These are phyloP conservation scores for Tulasnella sp. DNA, from an alignment of 768 basidiomycete genomes.

Conservation along the genomic window DNA sequence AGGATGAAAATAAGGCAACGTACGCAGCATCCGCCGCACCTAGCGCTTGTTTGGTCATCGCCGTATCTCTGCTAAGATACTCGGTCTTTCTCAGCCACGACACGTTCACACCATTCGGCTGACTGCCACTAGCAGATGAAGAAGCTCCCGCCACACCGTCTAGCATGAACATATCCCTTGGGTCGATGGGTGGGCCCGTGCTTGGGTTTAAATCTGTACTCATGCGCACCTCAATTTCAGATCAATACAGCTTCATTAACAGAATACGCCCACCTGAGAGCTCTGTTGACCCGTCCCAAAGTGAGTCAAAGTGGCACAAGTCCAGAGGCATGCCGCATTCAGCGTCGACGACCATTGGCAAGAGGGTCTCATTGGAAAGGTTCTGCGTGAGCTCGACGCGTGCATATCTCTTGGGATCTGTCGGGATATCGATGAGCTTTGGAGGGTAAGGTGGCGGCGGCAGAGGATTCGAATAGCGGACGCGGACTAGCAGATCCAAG, in stretches of 20 bases:
- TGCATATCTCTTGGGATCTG: slow-evolving; percentile 78
- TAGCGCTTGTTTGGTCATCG: background rate
- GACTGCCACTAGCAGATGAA: background rate
- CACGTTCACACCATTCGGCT: slow-evolving; percentile 40
- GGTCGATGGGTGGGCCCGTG: slow-evolving; percentile 53
- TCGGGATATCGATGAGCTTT: slow-evolving; percentile 86
- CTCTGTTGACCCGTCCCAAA: slow-evolving; percentile 74
- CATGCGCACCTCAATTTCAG: background rate
- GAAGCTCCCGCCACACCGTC: slow-evolving; percentile 38
- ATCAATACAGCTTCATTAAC: background rate
- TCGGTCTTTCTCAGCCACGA: slow-evolving; percentile 91
- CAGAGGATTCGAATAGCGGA: slow-evolving; percentile 88
- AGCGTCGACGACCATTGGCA: slow-evolving; percentile 95
- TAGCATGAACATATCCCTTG: slow-evolving; percentile 65
- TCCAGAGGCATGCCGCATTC: slow-evolving; percentile 97
- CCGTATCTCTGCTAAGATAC: slow-evolving; percentile 61
- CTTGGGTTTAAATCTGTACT: slow-evolving; percentile 16
- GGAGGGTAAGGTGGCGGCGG: slow-evolving; percentile 96
- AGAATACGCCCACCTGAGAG: slow-evolving; percentile 44
- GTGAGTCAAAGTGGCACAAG: slow-evolving; percentile 65
- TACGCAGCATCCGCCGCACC: slow-evolving; percentile 17
- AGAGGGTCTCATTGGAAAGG: slow-evolving; percentile 65
- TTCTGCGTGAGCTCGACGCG: slow-evolving; percentile 74
- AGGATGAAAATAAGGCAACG: slow-evolving; percentile 24
- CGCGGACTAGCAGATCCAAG: slow-evolving; percentile 83